Percentiles rank a stretch among this genome's conserved stretches.
Conservation (phyloP, 2,329 filamentous ascomycete species). For the Aspergillus sp. region DNA sequence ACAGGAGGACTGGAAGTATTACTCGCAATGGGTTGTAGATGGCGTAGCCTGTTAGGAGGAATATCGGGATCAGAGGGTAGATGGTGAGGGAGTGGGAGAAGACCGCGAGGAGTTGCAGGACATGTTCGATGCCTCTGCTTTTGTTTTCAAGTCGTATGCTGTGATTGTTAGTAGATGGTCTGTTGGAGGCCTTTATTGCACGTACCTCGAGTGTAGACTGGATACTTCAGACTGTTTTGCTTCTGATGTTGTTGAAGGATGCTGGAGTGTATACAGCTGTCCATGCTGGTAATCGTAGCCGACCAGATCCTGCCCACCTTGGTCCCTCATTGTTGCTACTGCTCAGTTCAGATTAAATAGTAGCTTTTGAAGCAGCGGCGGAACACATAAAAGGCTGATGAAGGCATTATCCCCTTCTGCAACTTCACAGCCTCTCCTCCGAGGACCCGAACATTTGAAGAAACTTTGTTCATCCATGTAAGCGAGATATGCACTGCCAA, state of each 20-base stretch:
- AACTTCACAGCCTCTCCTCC: no score
- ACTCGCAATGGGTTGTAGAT: not conserved
- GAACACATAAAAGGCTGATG: no score
- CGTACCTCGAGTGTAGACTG: not conserved
- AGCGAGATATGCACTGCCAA: no score
- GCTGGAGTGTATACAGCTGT: not conserved
- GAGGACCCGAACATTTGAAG: no score
- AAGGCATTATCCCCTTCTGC: rapidly evolving
- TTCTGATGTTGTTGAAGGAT: not conserved
- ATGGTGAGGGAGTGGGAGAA: not conserved
- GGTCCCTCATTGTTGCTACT: not conserved
- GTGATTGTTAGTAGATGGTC: not conserved
- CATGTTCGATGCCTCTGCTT: not conserved
- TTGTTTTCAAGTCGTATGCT: not conserved
- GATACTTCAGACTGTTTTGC: not conserved
- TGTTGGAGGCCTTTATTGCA: not conserved
- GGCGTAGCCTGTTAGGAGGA: not conserved
- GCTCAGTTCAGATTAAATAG: not conserved
- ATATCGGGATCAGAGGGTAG: not conserved
- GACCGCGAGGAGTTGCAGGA: not conserved
- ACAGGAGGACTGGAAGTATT: not conserved
- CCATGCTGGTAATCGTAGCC: not conserved
- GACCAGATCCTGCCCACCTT: not conserved
- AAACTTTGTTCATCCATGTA: no score
- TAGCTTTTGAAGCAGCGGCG: rapidly evolving